Percentiles rank a stretch among this genome's conserved stretches.
phyloP scores from a whole-genome alignment of 805 yeast species.

The Starmerella stellata region DNA sequence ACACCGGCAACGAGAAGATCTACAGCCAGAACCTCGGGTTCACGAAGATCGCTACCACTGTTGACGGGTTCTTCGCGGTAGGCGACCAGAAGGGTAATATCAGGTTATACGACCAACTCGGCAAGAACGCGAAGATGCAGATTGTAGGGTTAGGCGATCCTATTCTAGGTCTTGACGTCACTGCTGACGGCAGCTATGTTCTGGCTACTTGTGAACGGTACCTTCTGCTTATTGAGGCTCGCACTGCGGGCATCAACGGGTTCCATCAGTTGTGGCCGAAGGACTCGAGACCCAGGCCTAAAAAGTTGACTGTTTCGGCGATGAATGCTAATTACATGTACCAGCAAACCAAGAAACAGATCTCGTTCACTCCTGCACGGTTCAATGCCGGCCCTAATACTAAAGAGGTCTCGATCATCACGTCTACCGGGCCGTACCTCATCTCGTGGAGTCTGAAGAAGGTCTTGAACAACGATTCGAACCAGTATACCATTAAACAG shows the following conservation, averaged over 20 bases:
- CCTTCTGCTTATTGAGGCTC: conserved; percentile 49
- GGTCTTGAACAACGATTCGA: conserved; percentile 34
- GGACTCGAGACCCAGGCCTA: conserved; percentile 50
- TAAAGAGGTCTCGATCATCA: conserved; percentile 52
- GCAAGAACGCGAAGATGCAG: conserved; percentile 57
- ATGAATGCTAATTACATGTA: conserved; percentile 52
- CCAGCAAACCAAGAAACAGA: conserved; percentile 30
- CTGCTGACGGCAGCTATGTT: conserved; percentile 67
- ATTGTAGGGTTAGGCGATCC: conserved; percentile 73
- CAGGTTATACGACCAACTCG: conserved; percentile 52
- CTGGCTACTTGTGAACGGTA: conserved; percentile 64
- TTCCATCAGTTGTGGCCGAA: conserved; percentile 46
- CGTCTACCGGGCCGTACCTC: conserved; percentile 69
- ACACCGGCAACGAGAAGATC: conserved; percentile 34
- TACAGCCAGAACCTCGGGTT: conserved; percentile 38
- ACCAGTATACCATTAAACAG: conserved; percentile 45
- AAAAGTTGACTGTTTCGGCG: conserved; percentile 46
- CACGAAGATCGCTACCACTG: conserved; percentile 51
- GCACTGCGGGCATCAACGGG: conserved; percentile 49
- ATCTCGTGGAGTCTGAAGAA: conserved; percentile 60
- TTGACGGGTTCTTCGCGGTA: conserved; percentile 53
- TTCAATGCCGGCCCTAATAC: conserved; percentile 55
- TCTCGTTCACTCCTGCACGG: conserved; percentile 52
- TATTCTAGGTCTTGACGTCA: conserved; percentile 46
- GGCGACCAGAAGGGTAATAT: conserved; percentile 63